A percentile compares a stretch with the other conserved stretches of the same genome.
These are phyloP conservation scores for Thraustotheca clavata DNA, from an alignment of 352 stramenopile species.

Conservation along the genomic window DNA sequence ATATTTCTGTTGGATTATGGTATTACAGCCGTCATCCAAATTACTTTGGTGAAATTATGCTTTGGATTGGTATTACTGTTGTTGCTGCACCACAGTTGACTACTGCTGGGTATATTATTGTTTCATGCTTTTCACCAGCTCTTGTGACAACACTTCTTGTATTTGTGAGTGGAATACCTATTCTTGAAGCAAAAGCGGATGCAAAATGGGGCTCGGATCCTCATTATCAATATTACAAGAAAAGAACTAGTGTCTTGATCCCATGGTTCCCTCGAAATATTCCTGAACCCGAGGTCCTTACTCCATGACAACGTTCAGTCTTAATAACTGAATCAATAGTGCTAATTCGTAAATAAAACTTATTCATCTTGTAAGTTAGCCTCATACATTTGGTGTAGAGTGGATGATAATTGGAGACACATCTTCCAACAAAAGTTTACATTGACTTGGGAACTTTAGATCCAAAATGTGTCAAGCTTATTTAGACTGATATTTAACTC, in stretches of 20 bases:
- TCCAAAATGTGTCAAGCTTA: too few relatives aligned
- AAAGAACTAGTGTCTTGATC: constrained; percentile 46
- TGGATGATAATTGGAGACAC: too few relatives aligned
- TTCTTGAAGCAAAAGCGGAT: constrained; percentile 56
- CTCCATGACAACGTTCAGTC: too few relatives aligned
- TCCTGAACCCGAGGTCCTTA: too few relatives aligned
- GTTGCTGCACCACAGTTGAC: constrained; percentile 21
- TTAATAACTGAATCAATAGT: too few relatives aligned
- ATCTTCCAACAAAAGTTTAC: too few relatives aligned
- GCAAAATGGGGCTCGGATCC: constrained; percentile 45
- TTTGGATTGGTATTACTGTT: constrained; percentile 69
- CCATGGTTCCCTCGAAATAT: too few relatives aligned
- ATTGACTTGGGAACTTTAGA: too few relatives aligned
- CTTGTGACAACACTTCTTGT: constrained; percentile 61
- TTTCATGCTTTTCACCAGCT: constrained; percentile 38
- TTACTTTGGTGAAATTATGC: constrained; percentile 88
- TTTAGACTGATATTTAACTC: too few relatives aligned
- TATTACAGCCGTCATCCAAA: constrained; percentile 88
- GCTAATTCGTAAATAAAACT: too few relatives aligned
- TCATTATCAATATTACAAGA: constrained; percentile 60
- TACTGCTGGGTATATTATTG: constrained; percentile 39
- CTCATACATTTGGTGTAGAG: too few relatives aligned
- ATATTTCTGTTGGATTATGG: constrained; percentile 81
- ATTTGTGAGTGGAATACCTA: constrained; percentile 53
- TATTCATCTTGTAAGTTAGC: too few relatives aligned